Conservation (phyloP, 495 filamentous ascomycete species). For the Pyronema domesticum region DNA sequence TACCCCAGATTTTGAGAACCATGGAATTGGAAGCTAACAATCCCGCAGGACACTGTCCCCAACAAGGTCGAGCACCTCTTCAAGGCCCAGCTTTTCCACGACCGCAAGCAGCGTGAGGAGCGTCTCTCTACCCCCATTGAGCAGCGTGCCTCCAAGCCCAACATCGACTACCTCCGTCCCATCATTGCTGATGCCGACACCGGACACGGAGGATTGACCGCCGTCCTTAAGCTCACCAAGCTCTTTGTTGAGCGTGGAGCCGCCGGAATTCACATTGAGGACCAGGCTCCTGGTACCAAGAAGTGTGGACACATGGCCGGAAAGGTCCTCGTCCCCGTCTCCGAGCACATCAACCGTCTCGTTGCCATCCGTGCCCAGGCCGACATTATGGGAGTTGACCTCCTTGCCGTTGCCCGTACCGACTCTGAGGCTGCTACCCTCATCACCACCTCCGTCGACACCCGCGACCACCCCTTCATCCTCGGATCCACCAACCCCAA, state of each 20-base stretch:
- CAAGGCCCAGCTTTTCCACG: slow-evolving; percentile 97
- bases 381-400: slow-evolving; percentile 88
- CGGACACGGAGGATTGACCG: slow-evolving; percentile 89
- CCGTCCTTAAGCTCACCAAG: slow-evolving; percentile 97
- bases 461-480: slow-evolving; percentile 87
- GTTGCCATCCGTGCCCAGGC: slow-evolving; percentile 94
- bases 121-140: slow-evolving; percentile 61
- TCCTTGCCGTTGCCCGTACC: slow-evolving; percentile 79
- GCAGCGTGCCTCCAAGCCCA: slow-evolving; percentile 54
- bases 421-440: slow-evolving; percentile 96
- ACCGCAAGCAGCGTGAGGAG: slow-evolving; percentile 95
- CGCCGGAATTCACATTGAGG: slow-evolving; percentile 95
- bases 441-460: slow-evolving; percentile 90
- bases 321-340: slow-evolving; percentile 92
- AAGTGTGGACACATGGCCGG: slow-evolving; percentile 99
- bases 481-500: slow-evolving; percentile 71
- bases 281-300: slow-evolving; percentile 96
- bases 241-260: slow-evolving; percentile 94
- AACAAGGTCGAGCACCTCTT: slow-evolving; percentile 96
- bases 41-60: slow-evolving; percentile 70
- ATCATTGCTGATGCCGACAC: slow-evolving; percentile 97
- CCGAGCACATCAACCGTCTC: slow-evolving; percentile 94
- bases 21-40: background rate
- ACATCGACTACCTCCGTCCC: slow-evolving; percentile 84
- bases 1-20: background rate